These are phyloP conservation scores for Colletotrichum sansevieriae DNA, from an alignment of 2,329 filamentous ascomycete genomes.

Conservation along the genomic window DNA sequence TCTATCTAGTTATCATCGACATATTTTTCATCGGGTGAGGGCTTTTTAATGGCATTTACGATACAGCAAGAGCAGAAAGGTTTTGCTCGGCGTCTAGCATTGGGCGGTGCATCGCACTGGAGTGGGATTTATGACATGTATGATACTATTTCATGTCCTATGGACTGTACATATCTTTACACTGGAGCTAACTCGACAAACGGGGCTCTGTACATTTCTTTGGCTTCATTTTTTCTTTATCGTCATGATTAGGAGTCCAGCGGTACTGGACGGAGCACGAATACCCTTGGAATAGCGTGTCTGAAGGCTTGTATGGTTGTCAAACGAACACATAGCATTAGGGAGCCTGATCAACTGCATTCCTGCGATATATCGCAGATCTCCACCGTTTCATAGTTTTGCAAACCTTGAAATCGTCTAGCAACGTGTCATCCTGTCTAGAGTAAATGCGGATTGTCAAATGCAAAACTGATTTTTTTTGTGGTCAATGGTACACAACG, in stretches of 20 bases:
- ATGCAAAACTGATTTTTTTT: too few relatives aligned
- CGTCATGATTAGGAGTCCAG: constrained; percentile 24
- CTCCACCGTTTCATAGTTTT: constrained; percentile 5
- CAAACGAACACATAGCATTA: constrained; percentile 41
- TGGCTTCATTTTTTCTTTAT: constrained; percentile 29
- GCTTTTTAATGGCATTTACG: constrained; percentile 24
- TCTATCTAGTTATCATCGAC: constrained; percentile 66
- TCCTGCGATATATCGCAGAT: constrained; percentile 41
- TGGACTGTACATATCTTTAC: constrained; percentile 42
- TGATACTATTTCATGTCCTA: constrained; percentile 40
- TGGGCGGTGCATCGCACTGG: constrained; percentile 37
- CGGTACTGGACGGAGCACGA: constrained; percentile 40
- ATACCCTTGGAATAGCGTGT: constrained; percentile 42
- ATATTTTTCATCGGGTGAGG: constrained; percentile 18
- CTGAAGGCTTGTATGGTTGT: constrained; percentile 40
- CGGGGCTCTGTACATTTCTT: constrained; percentile 36
- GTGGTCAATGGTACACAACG: too few relatives aligned
- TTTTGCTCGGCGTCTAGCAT: constrained; percentile 41
- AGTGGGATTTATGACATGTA: constrained; percentile 45
- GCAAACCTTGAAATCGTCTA: too few relatives aligned
- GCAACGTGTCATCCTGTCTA: neutral
- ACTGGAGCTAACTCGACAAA: constrained; percentile 18
- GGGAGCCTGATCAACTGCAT: constrained; percentile 42
- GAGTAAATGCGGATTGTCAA: neutral
- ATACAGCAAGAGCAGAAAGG: constrained; percentile 13